Conservation (phyloP, 192 early-diverging fungal genomes). For the Coemansia sp. region DNA sequence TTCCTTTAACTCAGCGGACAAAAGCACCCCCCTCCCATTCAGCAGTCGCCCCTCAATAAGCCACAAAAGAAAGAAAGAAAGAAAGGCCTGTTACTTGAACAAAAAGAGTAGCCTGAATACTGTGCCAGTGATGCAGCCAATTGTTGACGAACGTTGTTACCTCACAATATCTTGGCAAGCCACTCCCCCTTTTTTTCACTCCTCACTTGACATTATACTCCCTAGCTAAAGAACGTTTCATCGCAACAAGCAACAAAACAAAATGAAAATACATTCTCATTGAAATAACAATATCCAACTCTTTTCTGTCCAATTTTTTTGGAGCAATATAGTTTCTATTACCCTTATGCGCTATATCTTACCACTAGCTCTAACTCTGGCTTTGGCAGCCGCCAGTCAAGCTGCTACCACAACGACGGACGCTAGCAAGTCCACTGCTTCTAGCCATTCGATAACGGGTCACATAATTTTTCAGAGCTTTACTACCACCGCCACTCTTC, state of each 20-base stretch:
- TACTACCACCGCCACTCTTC: background rate
- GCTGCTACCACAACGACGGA: background rate
- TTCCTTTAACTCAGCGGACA: no score
- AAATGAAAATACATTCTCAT: no score
- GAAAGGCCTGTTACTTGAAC: no score
- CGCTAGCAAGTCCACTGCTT: background rate
- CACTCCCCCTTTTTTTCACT: background rate
- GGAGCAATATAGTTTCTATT: background rate
- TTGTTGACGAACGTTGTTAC: no score
- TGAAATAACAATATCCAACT: background rate
- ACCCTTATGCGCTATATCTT: background rate
- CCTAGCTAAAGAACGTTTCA: background rate
- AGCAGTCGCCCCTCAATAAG: no score
- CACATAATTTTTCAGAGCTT: slow-evolving; percentile 40
- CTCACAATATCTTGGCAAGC: no score
- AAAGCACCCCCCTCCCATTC: no score
- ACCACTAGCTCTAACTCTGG: background rate
- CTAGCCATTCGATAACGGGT: slow-evolving; percentile 21
- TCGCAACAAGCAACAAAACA: no score
- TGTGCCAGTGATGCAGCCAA: no score
- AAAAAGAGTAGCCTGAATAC: no score
- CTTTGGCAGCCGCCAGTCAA: background rate
- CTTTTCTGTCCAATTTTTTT: background rate
- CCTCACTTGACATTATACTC: background rate
- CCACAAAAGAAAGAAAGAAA: no score